Evolutionary conservation across 768 basidiomycete genomes (phyloP).

Genomic region (Collybia sp.): DNA sequence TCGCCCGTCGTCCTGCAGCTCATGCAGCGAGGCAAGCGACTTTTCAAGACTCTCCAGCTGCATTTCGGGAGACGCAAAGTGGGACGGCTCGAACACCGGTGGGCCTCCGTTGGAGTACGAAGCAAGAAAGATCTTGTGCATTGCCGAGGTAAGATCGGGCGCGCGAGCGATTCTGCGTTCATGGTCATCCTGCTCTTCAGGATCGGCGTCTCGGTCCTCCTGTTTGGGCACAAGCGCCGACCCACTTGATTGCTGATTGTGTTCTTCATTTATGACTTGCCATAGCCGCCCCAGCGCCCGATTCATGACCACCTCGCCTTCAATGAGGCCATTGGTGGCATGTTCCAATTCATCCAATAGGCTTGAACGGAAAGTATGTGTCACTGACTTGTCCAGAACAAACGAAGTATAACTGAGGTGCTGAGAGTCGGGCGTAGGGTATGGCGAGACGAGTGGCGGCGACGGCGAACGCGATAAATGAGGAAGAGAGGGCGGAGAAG

Average conservation of each 20-base stretch:
- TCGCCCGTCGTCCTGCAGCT: conserved; percentile 81
- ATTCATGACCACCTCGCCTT: conserved; percentile 72
- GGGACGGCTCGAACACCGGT: conserved; percentile 52
- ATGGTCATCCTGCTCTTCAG: conserved; percentile 35
- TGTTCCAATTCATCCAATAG: conserved; percentile 77
- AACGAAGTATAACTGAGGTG: conserved; percentile 80
- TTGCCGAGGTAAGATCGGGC: conserved; percentile 61
- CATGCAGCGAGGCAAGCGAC: conserved; percentile 65
- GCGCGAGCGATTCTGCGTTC: conserved; percentile 46
- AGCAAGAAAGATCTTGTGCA: conserved; percentile 64
- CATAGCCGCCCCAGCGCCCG: conserved; percentile 75
- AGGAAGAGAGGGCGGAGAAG: conserved; percentile 68
- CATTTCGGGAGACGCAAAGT: conserved; percentile 60
- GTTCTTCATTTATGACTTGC: conserved; percentile 76
- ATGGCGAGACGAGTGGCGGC: conserved; percentile 74
- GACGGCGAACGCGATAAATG: conserved; percentile 74
- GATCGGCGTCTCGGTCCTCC: conserved; percentile 60
- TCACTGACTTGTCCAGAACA: conserved; percentile 81
- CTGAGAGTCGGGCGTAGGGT: conserved; percentile 59
- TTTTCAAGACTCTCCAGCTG: conserved; percentile 73
- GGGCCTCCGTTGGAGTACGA: conserved; percentile 42
- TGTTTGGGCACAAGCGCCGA: conserved; percentile 58
- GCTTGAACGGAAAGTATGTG: conserved; percentile 77
- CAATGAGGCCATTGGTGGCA: conserved; percentile 79
- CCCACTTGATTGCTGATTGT: conserved; percentile 31